Conservation (phyloP, 2,329 filamentous ascomycete species). For the Venturia oleaginea region DNA sequence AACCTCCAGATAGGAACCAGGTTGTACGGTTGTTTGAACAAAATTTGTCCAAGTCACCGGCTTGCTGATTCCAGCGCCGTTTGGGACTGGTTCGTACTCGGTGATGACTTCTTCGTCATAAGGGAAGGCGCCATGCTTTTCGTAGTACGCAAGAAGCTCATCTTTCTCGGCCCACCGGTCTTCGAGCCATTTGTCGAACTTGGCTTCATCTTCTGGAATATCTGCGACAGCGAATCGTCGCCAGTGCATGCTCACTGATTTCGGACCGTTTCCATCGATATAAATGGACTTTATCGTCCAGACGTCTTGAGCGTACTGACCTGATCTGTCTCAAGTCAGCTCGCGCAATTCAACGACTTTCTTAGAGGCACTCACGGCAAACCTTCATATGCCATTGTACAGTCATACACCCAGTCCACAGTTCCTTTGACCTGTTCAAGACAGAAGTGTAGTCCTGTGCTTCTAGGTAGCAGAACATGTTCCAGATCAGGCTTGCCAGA, state of each 20-base stretch:
- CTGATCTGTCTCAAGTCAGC: constrained; percentile 24
- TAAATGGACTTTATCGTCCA: constrained; percentile 83
- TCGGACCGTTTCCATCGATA: constrained; percentile 79
- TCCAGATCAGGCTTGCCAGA: constrained; percentile 57
- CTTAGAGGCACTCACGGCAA: constrained; percentile 58
- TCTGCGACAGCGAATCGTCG: constrained; percentile 70
- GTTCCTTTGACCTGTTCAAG: constrained; percentile 64
- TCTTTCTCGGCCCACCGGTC: constrained; percentile 90
- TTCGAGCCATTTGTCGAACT: constrained; percentile 76
- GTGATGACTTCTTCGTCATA: constrained; percentile 40
- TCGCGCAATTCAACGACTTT: not conserved
- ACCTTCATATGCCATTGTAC: constrained; percentile 91
- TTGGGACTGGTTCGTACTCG: not conserved
- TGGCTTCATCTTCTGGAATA: constrained; percentile 66
- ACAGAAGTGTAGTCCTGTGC: constrained; percentile 72
- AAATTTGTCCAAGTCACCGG: constrained; percentile 29
- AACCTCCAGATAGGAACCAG: constrained; percentile 30
- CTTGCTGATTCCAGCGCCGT: constrained; percentile 17
- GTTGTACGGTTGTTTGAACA: constrained; percentile 39
- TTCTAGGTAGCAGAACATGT: constrained; percentile 67
- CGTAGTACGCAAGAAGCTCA: constrained; percentile 69
- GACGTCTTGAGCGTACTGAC: constrained; percentile 71
- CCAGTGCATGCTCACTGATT: constrained; percentile 96
- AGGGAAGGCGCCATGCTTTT: constrained; percentile 69
- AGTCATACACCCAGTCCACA: constrained; percentile 81